Percentiles rank a stretch among this genome's conserved stretches.
Conservation (phyloP, 257 asterid genomes). For the Jasminum sambac region DNA sequence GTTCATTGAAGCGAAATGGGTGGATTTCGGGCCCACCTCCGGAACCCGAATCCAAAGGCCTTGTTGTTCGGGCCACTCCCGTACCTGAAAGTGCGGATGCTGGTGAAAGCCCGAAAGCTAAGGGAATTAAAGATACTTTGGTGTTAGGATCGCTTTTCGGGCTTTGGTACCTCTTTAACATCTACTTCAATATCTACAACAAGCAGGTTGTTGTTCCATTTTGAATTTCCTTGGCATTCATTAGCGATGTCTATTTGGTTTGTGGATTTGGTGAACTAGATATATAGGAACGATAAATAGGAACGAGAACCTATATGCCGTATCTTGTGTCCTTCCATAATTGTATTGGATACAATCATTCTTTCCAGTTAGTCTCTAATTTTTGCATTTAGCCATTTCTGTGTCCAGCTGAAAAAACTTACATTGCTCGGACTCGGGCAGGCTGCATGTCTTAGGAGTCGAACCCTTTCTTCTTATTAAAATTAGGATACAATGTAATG, state of each 20-base stretch:
- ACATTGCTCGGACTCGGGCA: too few relatives aligned
- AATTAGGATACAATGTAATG: too few relatives aligned
- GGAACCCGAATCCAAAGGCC: conserved; percentile 35
- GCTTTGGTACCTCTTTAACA: conserved; percentile 87
- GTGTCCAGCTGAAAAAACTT: not conserved
- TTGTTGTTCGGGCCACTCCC: conserved; percentile 48
- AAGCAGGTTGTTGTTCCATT: conserved; percentile 57
- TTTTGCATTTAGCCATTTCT: not conserved
- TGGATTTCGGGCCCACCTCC: conserved; percentile 50
- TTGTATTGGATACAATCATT: not conserved
- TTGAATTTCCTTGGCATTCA: not conserved
- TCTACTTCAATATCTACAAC: conserved; percentile 95
- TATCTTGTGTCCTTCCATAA: not conserved
- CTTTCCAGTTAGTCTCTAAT: not conserved
- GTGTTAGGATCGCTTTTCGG: conserved; percentile 85
- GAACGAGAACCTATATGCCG: not conserved
- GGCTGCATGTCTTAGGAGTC: too few relatives aligned
- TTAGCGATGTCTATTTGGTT: not conserved
- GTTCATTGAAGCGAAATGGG: conserved; percentile 48
- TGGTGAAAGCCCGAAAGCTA: conserved; percentile 57
- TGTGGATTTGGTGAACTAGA: not conserved
- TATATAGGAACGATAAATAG: not conserved
- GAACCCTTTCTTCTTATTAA: too few relatives aligned
- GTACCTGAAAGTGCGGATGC: conserved; percentile 53
- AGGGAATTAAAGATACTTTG: conserved; percentile 47